phyloP scores from a whole-genome alignment of 495 filamentous ascomycete genomes.

The Neurospora tetraspora region DNA sequence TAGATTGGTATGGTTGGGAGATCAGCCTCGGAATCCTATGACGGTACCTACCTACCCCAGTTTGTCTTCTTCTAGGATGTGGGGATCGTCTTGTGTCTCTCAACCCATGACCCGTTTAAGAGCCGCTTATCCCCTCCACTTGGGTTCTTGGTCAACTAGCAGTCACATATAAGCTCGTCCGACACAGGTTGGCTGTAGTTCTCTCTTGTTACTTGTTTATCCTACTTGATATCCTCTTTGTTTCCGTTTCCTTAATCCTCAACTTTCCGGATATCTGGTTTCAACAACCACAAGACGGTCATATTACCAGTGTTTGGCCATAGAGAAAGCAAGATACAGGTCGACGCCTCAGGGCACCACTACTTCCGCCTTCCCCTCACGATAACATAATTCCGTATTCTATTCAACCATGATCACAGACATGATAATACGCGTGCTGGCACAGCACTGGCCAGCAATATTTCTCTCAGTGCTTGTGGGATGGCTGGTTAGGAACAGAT shows the following conservation, averaged over 20 bases:
- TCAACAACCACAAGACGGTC: not conserved
- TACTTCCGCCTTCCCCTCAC: not conserved
- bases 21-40: not conserved
- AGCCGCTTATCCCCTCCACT: not conserved
- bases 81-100: not conserved
- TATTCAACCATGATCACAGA: constrained; percentile 14
- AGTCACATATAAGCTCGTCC: not conserved
- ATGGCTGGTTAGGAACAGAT: constrained; percentile 47
- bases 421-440: constrained; percentile 19
- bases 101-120: not conserved
- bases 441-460: constrained; percentile 40
- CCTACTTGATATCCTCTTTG: no score
- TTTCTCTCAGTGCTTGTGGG: constrained; percentile 19
- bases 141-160: not conserved
- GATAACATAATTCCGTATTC: not conserved
- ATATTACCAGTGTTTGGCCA: not conserved
- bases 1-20: not conserved
- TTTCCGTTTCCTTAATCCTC: not conserved
- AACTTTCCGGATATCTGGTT: not conserved
- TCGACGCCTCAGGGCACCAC: not conserved
- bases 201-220: not conserved
- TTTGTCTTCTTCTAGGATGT: not conserved
- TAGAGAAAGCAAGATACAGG: not conserved
- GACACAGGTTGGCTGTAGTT: not conserved
- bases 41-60: not conserved